Evolutionary conservation across 352 stramenopile genomes (phyloP).

Genomic region (Globisporangium iwayamae): DNA sequence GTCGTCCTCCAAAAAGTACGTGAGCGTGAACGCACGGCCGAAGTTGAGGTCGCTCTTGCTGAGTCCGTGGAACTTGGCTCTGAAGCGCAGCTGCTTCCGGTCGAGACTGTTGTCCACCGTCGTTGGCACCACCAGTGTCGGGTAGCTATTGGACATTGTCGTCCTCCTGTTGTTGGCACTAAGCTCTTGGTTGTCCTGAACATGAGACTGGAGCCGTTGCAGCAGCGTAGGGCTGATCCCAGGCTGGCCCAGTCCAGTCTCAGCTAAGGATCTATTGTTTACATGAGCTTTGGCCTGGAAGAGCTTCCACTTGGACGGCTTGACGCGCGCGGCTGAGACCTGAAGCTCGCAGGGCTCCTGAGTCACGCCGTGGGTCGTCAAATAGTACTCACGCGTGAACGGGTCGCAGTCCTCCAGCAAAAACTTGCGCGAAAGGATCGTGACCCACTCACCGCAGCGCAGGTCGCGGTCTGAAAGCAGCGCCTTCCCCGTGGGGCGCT

Average conservation of each 20-base stretch:
- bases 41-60: constrained; percentile 32
- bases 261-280: neutral
- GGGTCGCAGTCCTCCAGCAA: constrained; percentile 89
- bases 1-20: constrained; percentile 77
- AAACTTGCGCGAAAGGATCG: constrained; percentile 83
- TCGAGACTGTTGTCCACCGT: constrained; percentile 35
- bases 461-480: constrained; percentile 69
- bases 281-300: constrained; percentile 28
- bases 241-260: constrained; percentile 3
- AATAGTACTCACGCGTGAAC: constrained; percentile 90
- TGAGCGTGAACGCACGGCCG: constrained; percentile 70
- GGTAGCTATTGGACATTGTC: constrained; percentile 12
- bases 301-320: constrained; percentile 50
- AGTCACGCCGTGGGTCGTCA: constrained; percentile 72
- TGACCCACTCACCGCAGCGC: constrained; percentile 78
- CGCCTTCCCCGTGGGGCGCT: constrained; percentile 17
- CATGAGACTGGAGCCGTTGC: constrained; percentile 13
- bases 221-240: constrained; percentile 18
- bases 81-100: constrained; percentile 72
- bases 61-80: constrained; percentile 51
- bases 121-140: constrained; percentile 25
- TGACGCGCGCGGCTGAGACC: neutral
- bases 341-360: constrained; percentile 56
- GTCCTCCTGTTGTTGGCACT: neutral
- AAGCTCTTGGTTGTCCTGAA: constrained; percentile 20